Conservation (phyloP, 2,329 filamentous ascomycete species). For the Leptographium flavum region DNA sequence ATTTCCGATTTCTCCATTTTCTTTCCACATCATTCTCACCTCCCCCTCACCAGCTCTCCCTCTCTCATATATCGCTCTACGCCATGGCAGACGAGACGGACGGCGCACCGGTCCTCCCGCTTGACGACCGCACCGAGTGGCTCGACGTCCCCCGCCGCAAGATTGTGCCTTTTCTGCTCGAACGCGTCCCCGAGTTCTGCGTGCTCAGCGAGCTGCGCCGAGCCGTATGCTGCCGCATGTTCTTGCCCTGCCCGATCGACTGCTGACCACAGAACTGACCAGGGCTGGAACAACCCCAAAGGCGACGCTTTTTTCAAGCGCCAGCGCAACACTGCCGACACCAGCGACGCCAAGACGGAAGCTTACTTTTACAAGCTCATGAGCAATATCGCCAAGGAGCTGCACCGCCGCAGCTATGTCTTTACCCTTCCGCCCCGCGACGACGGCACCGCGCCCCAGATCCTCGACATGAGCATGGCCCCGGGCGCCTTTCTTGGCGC, state of each 20-base stretch:
- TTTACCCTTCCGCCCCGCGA: constrained; percentile 13
- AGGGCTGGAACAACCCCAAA: constrained; percentile 29
- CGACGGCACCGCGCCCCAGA: constrained; percentile 8
- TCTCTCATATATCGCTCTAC: no score
- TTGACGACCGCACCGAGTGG: no score
- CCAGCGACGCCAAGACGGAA: constrained; percentile 16
- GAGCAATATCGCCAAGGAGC: constrained; percentile 25
- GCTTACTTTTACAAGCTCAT: constrained; percentile 26
- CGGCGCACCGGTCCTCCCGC: no score
- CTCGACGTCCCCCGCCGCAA: not conserved
- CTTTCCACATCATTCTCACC: no score
- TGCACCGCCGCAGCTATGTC: constrained; percentile 21
- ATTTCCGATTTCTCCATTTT: no score
- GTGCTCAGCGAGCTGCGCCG: not conserved
- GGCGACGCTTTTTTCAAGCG: constrained; percentile 28
- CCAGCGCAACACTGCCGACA: constrained; percentile 16
- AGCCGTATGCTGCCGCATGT: not conserved
- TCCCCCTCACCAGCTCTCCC: no score
- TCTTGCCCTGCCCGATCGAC: no score
- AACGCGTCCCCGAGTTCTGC: not conserved
- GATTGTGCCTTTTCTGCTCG: not conserved
- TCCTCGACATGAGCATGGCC: constrained; percentile 42
- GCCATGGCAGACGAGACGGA: no score
- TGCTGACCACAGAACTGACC: no score
- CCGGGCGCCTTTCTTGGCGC: constrained; percentile 35